phyloP scores from a whole-genome alignment of 345 rosid species.

The Durio zibethinus region DNA sequence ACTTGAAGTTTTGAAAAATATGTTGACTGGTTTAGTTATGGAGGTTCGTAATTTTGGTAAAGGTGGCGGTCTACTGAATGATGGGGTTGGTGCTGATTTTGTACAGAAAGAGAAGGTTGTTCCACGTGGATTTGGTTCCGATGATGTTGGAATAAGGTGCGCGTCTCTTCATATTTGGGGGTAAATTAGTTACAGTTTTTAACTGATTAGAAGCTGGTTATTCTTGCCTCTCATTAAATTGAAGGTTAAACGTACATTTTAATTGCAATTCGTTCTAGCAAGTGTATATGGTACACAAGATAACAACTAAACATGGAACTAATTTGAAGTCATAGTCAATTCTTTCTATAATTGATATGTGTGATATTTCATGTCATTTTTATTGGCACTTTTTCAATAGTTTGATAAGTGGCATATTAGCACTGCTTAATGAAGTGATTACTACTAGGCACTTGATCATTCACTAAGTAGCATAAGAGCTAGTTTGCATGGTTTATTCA shows the following conservation, averaged over 20 bases:
- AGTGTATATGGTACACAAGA: not conserved
- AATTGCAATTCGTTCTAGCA: not conserved
- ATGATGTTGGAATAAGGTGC: conserved; percentile 62
- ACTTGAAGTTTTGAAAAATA: conserved; percentile 49
- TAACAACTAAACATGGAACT: not conserved
- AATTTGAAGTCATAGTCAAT: not conserved
- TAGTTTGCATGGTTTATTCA: not conserved
- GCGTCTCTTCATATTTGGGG: conserved; percentile 19
- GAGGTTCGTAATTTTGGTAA: conserved; percentile 79
- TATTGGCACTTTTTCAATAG: not conserved
- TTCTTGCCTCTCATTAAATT: not conserved
- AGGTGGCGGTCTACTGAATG: conserved; percentile 75
- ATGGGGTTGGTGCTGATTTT: conserved; percentile 92
- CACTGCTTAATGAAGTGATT: not conserved
- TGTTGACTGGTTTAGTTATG: conserved; percentile 45
- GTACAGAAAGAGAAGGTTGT: conserved; percentile 92
- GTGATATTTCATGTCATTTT: not conserved
- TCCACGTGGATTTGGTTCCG: conserved; percentile 61
- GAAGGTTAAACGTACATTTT: not conserved
- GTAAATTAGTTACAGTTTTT: not conserved
- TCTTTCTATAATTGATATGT: not conserved
- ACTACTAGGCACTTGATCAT: not conserved
- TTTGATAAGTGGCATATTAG: not conserved
- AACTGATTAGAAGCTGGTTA: not conserved
- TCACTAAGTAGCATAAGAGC: not conserved